Evolutionary conservation across 129 eudicot genomes (phyloP).

Genomic region (Calendula officinalis): DNA sequence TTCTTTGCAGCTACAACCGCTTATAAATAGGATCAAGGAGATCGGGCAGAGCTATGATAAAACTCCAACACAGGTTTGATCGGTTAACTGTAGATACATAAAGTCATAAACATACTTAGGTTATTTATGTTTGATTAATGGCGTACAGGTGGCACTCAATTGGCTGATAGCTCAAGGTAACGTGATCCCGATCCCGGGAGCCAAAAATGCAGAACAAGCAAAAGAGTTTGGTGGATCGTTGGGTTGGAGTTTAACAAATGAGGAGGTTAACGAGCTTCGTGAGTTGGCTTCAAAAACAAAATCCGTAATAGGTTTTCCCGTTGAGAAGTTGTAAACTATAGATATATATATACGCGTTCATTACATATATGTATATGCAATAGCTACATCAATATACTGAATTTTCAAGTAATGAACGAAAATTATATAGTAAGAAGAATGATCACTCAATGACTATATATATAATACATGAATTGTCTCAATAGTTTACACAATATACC

Average conservation of each 20-base stretch:
- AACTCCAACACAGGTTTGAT: slow-evolving; percentile 85
- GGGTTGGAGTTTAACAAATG: slow-evolving; percentile 70
- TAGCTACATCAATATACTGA: slow-evolving; percentile 2
- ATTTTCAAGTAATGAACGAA: neutral
- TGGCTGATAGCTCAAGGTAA: slow-evolving; percentile 95
- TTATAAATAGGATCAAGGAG: slow-evolving; percentile 79
- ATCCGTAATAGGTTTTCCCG: slow-evolving; percentile 77
- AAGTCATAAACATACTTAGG: neutral
- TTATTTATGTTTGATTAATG: neutral
- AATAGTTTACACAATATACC: slow-evolving; percentile 32
- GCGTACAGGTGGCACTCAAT: slow-evolving; percentile 80
- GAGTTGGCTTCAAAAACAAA: slow-evolving; percentile 70
- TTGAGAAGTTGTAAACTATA: slow-evolving; percentile 56
- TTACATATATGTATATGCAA: slow-evolving; percentile 17
- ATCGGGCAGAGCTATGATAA: slow-evolving; percentile 75
- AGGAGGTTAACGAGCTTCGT: slow-evolving; percentile 79
- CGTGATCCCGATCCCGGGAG: slow-evolving; percentile 94
- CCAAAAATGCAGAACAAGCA: slow-evolving; percentile 88
- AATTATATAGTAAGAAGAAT: slow-evolving; percentile 11
- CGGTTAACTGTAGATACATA: neutral
- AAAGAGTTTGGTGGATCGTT: slow-evolving; percentile 84
- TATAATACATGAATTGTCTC: slow-evolving; percentile 34
- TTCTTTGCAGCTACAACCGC: slow-evolving; percentile 79
- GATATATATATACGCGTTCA: neutral
- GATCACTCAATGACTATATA: slow-evolving; percentile 31